Conservation (phyloP, 768 basidiomycete species). For the Coprinellus micaceus region DNA sequence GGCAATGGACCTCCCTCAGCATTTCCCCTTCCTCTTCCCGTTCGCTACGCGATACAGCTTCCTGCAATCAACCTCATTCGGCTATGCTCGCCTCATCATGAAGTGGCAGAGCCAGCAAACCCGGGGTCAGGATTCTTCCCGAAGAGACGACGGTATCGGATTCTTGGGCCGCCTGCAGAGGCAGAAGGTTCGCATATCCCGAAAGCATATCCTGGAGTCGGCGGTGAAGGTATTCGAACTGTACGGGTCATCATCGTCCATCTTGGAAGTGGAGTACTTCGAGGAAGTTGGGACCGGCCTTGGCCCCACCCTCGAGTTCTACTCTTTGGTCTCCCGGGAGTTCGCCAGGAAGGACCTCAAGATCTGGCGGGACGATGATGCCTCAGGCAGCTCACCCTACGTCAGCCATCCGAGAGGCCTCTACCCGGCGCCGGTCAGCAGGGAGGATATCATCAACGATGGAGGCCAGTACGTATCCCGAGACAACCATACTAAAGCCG, state of each 20-base stretch:
- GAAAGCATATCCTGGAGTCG: constrained; percentile 92
- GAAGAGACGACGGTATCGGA: constrained; percentile 87
- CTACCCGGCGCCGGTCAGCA: constrained; percentile 80
- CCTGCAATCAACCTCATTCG: constrained; percentile 96
- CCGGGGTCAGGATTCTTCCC: constrained; percentile 71
- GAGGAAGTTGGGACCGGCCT: constrained; percentile 98
- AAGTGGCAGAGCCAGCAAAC: constrained; percentile 91
- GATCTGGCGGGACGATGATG: constrained; percentile 88
- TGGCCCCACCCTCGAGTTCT: constrained; percentile 97
- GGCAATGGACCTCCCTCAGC: constrained; percentile 92
- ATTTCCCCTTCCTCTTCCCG: constrained; percentile 98
- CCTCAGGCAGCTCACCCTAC: constrained; percentile 54
- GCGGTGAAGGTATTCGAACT: constrained; percentile 96
- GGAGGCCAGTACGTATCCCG: constrained; percentile 61
- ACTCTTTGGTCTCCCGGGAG: constrained; percentile 93
- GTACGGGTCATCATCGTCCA: constrained; percentile 90
- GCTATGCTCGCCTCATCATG: constrained; percentile 90
- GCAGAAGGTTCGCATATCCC: constrained; percentile 95
- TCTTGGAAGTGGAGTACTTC: constrained; percentile 97
- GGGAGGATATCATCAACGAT: constrained; percentile 66
- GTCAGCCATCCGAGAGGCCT: constrained; percentile 84
- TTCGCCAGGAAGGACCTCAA: constrained; percentile 86
- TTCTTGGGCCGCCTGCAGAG: constrained; percentile 90
- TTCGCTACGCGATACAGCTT: constrained; percentile 97
- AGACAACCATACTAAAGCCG: neutral